phyloP scores from a whole-genome alignment of 2,329 filamentous ascomycete genomes.

The Xylaria sp. region DNA sequence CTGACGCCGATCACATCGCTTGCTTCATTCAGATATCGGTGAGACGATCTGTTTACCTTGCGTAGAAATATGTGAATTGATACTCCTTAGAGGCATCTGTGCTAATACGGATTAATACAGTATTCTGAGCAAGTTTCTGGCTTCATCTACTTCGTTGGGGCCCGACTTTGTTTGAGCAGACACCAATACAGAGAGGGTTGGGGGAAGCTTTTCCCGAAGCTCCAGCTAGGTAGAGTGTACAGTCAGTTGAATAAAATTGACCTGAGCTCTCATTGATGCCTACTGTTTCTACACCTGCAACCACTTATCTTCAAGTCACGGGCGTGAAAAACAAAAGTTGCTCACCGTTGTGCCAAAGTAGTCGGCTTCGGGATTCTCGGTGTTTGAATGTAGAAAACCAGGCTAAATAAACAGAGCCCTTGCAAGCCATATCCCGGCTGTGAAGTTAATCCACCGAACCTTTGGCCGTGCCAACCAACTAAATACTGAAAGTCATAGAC shows the following conservation, averaged over 20 bases:
- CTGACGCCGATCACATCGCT: background rate
- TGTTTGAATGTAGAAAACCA: too few species aligned
- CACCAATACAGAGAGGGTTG: background rate
- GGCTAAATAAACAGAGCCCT: background rate
- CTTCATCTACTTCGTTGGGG: background rate
- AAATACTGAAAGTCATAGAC: too few species aligned
- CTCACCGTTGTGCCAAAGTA: background rate
- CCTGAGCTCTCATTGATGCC: background rate
- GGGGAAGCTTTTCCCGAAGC: background rate
- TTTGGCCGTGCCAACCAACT: background rate
- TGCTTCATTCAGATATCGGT: background rate
- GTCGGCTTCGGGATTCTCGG: background rate
- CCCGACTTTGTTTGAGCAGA: too few species aligned
- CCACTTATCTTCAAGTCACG: background rate
- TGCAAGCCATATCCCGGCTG: background rate
- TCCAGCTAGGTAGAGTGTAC: conserved; percentile 1
- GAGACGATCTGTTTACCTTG: background rate
- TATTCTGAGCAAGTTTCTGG: background rate
- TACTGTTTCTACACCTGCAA: background rate
- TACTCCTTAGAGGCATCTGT: background rate
- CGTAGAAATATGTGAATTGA: background rate
- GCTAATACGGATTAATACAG: background rate
- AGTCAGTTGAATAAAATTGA: background rate
- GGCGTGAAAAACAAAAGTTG: background rate
- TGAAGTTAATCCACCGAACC: background rate